Evolutionary conservation across 2,329 filamentous ascomycete genomes (phyloP).

Genomic region (Fusarium illudens): DNA sequence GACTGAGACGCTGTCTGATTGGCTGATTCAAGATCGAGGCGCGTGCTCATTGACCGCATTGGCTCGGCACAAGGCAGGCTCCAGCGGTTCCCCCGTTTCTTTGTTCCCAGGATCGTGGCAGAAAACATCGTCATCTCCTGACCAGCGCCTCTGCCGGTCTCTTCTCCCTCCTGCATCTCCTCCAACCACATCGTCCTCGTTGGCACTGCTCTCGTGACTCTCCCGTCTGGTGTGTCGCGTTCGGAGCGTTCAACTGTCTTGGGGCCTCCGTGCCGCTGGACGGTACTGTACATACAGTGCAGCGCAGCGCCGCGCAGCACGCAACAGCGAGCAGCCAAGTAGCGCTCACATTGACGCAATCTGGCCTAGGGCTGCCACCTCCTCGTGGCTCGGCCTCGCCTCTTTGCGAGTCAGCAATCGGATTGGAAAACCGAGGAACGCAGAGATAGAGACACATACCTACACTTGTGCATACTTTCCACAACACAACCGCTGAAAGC

Average conservation of each 20-base stretch:
- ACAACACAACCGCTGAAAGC: not conserved
- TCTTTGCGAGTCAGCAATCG: slow-evolving; percentile 35
- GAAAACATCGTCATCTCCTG: slow-evolving; percentile 36
- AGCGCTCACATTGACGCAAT: slow-evolving; percentile 37
- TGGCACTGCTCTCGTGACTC: slow-evolving; percentile 25
- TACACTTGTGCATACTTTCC: slow-evolving; percentile 15
- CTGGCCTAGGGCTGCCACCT: slow-evolving; percentile 23
- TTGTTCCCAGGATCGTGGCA: slow-evolving; percentile 40
- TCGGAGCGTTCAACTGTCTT: slow-evolving; percentile 16
- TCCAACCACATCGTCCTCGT: slow-evolving; percentile 28
- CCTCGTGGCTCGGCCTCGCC: slow-evolving; percentile 18
- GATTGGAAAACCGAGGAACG: slow-evolving; percentile 27
- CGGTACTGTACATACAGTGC: slow-evolving; percentile 22
- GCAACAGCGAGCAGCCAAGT: slow-evolving; percentile 8
- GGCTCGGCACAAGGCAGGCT: slow-evolving; percentile 10
- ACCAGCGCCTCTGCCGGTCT: slow-evolving; percentile 11
- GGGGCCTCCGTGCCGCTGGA: slow-evolving; percentile 37
- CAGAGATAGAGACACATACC: slow-evolving; percentile 29
- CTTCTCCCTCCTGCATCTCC: slow-evolving; percentile 27
- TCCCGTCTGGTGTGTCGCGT: slow-evolving; percentile 16
- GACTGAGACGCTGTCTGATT: slow-evolving; percentile 11
- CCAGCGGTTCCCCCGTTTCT: slow-evolving; percentile 6
- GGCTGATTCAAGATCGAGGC: not conserved
- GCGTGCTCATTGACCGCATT: slow-evolving; percentile 15
- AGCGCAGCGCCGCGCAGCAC: not conserved